Evolutionary conservation across 495 filamentous ascomycete species (phyloP).

Genomic region (Articulospora tetracladia): DNA sequence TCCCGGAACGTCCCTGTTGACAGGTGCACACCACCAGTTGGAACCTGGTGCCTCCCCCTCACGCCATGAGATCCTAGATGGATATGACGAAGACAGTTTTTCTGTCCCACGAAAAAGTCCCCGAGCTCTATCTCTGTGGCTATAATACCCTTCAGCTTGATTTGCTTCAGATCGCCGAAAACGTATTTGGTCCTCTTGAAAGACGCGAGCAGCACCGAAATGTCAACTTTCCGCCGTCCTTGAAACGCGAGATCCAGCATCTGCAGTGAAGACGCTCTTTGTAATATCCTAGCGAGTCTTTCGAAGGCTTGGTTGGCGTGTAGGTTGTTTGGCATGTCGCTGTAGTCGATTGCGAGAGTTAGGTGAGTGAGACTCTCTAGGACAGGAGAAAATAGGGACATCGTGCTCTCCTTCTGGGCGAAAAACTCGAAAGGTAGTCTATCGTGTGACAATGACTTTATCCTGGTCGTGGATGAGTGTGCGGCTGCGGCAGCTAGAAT

Average conservation of each 20-base stretch:
- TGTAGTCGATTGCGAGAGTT: conserved; percentile 14
- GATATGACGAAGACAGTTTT: background rate
- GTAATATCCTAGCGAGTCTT: conserved; percentile 9
- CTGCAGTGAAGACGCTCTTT: conserved; percentile 2
- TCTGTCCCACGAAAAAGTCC: conserved; percentile 3
- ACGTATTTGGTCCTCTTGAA: background rate
- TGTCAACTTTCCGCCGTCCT: conserved; percentile 14
- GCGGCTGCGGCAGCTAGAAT: conserved; percentile 8
- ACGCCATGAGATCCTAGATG: conserved; percentile 11
- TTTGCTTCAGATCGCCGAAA: background rate
- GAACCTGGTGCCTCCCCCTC: conserved; percentile 6
- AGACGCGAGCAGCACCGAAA: conserved; percentile 2
- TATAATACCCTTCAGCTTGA: conserved; percentile 4
- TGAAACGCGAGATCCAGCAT: conserved; percentile 7
- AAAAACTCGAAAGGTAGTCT: conserved; percentile 23
- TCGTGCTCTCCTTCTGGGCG: conserved; percentile 11
- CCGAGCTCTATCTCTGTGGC: conserved; percentile 5
- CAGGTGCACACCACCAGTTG: conserved; percentile 17
- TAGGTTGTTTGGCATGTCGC: conserved; percentile 18
- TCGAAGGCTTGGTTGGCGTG: conserved; percentile 9
- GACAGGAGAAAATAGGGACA: conserved; percentile 2
- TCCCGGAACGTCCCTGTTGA: conserved; percentile 6
- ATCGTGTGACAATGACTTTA: conserved; percentile 16
- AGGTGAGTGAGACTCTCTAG: conserved; percentile 11
- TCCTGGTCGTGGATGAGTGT: background rate